Base-by-base conservation (phyloP, 139 green algal species). In the Tetraselmis striata region DNA sequence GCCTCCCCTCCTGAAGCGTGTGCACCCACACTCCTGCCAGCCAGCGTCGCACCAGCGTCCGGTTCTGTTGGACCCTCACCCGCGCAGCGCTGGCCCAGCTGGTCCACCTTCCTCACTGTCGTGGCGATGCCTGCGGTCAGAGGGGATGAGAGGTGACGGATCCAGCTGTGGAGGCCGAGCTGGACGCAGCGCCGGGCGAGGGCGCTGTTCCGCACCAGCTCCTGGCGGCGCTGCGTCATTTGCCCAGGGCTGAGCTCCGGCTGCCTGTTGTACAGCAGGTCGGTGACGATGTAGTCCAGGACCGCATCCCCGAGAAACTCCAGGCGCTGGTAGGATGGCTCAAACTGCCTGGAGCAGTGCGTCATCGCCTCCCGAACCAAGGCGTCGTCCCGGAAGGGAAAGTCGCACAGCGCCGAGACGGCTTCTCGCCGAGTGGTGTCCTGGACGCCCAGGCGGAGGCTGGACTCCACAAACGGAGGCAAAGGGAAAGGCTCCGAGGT, bases 291-390 rank as follows among this genome's bases (percentile, higher is more conserved):
- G 25, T 84, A 32, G 77, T 90, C 86, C 75, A 90, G 75, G 58
- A 86, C 82, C 0, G 86, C 86, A 5, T 91, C 88, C 0, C 88
- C 88, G 75, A 91, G 79, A 25, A 91, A 91, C 86, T 91, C 88
- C 78, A 91, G 83, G 29, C 88, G 87, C 83, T 91, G 84, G 78
- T 87, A 87, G 25, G 76, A 81, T n/a, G 76, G 79, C 75, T 78
- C 0, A 59, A 29, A 18, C 2, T 84, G 86, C 86, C 84, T 88
- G 86, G 76, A 84, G 81, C 84, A 87, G 77, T 91, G 88, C 1
- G 88, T 91, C 0, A 88, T 81, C 77, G 88, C 88, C 78, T 91
- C 88, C 1, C 79, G 32, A 59, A 86, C 76, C 83, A 91, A 80
- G 24, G 45, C 67, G 23, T 27, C 28, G 32, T 81, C 28, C 28